Conservation (phyloP, 1,139 yeast species). For the Yamadazyma atmosphaerica region DNA sequence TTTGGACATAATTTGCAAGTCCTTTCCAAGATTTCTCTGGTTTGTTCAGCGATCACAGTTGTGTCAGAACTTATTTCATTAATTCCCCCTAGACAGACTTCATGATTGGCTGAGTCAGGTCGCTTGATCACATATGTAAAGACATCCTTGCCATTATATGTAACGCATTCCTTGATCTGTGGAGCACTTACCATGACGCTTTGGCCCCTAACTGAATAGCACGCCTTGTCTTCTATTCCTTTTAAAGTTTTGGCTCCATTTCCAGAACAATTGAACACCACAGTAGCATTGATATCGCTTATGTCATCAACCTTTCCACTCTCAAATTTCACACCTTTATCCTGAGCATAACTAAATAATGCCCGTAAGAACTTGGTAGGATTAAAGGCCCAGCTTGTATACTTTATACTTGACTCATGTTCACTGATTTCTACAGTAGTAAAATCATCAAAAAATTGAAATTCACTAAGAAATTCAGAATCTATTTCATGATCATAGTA, state of each 20-base stretch:
- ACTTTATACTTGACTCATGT: constrained; percentile 54
- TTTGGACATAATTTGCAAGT: constrained; percentile 52
- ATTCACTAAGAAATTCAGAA: not conserved
- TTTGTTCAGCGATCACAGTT: constrained; percentile 50
- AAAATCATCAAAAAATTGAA: constrained; percentile 3
- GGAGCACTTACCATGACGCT: constrained; percentile 64
- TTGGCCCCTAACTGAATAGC: constrained; percentile 70
- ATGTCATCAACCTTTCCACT: constrained; percentile 49
- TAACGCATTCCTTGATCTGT: constrained; percentile 46
- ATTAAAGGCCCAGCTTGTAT: constrained; percentile 66
- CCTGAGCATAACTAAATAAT: constrained; percentile 40
- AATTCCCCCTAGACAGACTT: constrained; percentile 63
- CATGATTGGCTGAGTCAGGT: constrained; percentile 54
- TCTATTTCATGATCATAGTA: constrained; percentile 3
- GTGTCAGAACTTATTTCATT: constrained; percentile 51
- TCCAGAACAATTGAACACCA: constrained; percentile 71
- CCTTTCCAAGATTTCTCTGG: constrained; percentile 54
- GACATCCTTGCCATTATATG: constrained; percentile 52
- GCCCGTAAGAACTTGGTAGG: constrained; percentile 57
- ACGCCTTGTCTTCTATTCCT: constrained; percentile 53
- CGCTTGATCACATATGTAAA: constrained; percentile 73
- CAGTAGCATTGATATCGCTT: constrained; percentile 44
- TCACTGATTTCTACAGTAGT: constrained; percentile 5
- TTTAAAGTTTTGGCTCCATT: constrained; percentile 57
- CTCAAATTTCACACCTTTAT: constrained; percentile 50